Evolutionary conservation across 148 eudicot genomes (phyloP).

Genomic region (Dysphania ambrosioides): DNA sequence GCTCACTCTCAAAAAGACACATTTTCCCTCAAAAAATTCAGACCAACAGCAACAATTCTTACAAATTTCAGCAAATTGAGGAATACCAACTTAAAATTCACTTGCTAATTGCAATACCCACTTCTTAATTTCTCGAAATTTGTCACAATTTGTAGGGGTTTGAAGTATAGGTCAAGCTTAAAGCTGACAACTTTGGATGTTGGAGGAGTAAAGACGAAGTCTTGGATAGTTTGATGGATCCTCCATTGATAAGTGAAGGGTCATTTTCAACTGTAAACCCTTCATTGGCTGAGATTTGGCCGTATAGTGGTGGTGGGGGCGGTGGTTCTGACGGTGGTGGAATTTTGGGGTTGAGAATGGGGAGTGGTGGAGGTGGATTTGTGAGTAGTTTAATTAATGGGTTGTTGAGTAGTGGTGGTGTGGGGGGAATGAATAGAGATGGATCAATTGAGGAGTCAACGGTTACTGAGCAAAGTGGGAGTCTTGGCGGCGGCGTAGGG

Average conservation of each 20-base stretch:
- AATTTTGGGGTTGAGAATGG: constrained; percentile 59
- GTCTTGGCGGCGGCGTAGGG: constrained; percentile 34
- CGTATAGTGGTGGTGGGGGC: constrained; percentile 37
- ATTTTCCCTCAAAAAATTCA: constrained; percentile 2
- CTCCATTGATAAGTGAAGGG: constrained; percentile 69
- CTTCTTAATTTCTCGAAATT: constrained; percentile 10
- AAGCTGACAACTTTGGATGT: constrained; percentile 18
- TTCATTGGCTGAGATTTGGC: constrained; percentile 79
- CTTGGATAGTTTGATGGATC: constrained; percentile 62
- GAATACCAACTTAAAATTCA: constrained; percentile 20
- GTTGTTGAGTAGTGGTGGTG: constrained; percentile 23
- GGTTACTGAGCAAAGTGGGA: constrained; percentile 69
- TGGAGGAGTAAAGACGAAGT: background rate
- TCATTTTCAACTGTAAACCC: constrained; percentile 77
- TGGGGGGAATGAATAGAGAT: constrained; percentile 27
- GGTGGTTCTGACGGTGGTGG: constrained; percentile 29
- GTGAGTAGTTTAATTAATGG: constrained; percentile 32
- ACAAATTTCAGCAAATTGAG: constrained; percentile 10
- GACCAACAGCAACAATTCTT: constrained; percentile 4
- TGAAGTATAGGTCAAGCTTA: constrained; percentile 13
- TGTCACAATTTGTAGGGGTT: constrained; percentile 6
- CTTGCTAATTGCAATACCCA: constrained; percentile 25
- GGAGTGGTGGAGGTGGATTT: constrained; percentile 40
- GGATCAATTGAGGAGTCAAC: constrained; percentile 67
- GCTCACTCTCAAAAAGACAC: constrained; percentile 15